phyloP scores from a whole-genome alignment of 345 rosid species.

The Jatropha curcas region DNA sequence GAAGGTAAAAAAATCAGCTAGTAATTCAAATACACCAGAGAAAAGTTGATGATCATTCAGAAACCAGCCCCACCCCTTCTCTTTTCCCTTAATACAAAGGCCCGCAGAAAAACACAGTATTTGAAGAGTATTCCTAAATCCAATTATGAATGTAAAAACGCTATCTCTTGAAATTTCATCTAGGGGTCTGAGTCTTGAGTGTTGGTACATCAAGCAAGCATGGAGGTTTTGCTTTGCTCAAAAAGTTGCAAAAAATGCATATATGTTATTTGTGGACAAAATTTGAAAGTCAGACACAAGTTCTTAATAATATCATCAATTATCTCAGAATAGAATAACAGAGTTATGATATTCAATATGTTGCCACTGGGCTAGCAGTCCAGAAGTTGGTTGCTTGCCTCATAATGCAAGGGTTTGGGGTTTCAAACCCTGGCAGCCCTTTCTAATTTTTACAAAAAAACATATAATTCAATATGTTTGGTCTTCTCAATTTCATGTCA shows the following conservation, averaged over 20 bases:
- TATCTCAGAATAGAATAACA: neutral
- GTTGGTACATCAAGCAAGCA: slow-evolving; percentile 1
- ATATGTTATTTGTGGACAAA: neutral
- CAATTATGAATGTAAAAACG: neutral
- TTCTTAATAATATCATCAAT: neutral
- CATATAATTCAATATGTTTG: too few species aligned
- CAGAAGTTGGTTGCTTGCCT: too few species aligned
- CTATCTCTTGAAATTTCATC: neutral
- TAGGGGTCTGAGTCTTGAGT: neutral
- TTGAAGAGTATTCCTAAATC: neutral
- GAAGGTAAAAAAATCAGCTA: neutral
- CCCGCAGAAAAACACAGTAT: too few species aligned
- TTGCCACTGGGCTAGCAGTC: too few species aligned
- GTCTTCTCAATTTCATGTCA: neutral
- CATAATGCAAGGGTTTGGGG: too few species aligned
- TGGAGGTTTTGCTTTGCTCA: too few species aligned
- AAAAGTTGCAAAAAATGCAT: neutral
- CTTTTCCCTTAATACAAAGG: too few species aligned
- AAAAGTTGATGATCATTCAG: neutral
- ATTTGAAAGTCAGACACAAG: neutral
- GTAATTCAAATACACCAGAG: neutral
- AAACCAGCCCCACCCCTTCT: neutral
- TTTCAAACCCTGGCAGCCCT: too few species aligned
- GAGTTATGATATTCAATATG: neutral
- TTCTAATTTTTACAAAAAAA: too few species aligned